Percentiles rank a stretch among this genome's conserved stretches.
Conservation (phyloP, 2,329 filamentous ascomycete species). For the Elsinoe australis region DNA sequence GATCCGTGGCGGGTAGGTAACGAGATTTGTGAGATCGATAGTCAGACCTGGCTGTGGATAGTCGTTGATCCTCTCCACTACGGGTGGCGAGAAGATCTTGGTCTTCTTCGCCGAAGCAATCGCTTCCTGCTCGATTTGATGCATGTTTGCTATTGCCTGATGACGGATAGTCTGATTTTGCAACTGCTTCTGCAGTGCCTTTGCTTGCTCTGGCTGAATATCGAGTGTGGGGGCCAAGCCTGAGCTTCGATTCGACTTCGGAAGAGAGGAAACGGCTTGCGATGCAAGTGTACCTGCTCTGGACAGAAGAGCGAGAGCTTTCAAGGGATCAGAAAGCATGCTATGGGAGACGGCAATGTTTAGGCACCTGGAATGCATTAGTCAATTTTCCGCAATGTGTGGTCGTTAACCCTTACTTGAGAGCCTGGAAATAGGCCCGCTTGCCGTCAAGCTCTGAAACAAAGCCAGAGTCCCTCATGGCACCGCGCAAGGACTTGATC, state of each 20-base stretch:
- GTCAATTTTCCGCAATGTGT: too few relatives aligned
- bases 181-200: slow-evolving; percentile 55
- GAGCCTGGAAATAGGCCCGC: slow-evolving; percentile 72
- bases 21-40: slow-evolving; percentile 70
- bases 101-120: slow-evolving; percentile 41
- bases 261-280: slow-evolving; percentile 44
- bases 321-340: slow-evolving; percentile 61
- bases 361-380: slow-evolving; percentile 59
- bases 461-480: slow-evolving; percentile 73
- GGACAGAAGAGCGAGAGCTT: slow-evolving; percentile 77
- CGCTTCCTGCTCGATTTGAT: slow-evolving; percentile 51
- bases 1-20: slow-evolving; percentile 78
- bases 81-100: slow-evolving; percentile 45
- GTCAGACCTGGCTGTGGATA: slow-evolving; percentile 57
- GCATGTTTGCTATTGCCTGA: slow-evolving; percentile 77
- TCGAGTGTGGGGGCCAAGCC: slow-evolving; percentile 56
- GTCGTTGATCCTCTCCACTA: slow-evolving; percentile 67
- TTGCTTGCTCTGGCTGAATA: slow-evolving; percentile 52
- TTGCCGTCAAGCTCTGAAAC: slow-evolving; percentile 71
- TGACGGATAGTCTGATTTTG: slow-evolving; percentile 68
- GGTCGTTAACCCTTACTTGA: too few relatives aligned
- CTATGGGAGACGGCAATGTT: slow-evolving; percentile 80
- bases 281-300: slow-evolving; percentile 59
- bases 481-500: slow-evolving; percentile 80
- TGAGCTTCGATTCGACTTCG: slow-evolving; percentile 32